Evolutionary conservation across 805 yeast genomes (phyloP).

Genomic region (Candida pseudofarinosa): DNA sequence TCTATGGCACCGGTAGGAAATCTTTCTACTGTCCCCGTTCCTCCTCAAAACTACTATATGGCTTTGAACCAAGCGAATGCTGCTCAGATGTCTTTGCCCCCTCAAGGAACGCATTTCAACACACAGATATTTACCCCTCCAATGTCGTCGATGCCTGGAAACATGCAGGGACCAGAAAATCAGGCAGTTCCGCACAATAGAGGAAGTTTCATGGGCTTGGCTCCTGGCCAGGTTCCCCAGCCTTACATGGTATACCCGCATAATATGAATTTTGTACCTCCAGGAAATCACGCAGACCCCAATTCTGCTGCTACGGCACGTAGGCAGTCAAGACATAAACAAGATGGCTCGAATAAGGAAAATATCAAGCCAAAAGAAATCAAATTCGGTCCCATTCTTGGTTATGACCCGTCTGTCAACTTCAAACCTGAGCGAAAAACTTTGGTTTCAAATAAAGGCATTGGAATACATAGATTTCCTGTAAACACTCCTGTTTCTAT

Average conservation of each 20-base stretch:
- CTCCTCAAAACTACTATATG: background rate
- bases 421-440: conserved; percentile 10
- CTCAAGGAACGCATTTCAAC: background rate
- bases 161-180: background rate
- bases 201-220: background rate
- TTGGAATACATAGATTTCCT: conserved; percentile 27
- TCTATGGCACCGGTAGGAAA: background rate
- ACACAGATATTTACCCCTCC: background rate
- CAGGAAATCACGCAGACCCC: background rate
- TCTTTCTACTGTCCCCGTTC: background rate
- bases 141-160: background rate
- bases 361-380: conserved; percentile 22
- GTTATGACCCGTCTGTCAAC: conserved; percentile 36
- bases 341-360: conserved; percentile 15
- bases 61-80: background rate
- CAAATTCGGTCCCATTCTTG: conserved; percentile 38
- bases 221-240: background rate
- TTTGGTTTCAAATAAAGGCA: conserved; percentile 10
- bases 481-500: conserved; percentile 28
- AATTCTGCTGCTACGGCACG: background rate
- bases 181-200: background rate
- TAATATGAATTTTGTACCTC: background rate
- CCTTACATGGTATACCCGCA: background rate
- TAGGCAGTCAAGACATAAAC: background rate
- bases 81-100: background rate